Evolutionary conservation across 768 basidiomycete genomes (phyloP).

Genomic region (Mycena vulgaris): DNA sequence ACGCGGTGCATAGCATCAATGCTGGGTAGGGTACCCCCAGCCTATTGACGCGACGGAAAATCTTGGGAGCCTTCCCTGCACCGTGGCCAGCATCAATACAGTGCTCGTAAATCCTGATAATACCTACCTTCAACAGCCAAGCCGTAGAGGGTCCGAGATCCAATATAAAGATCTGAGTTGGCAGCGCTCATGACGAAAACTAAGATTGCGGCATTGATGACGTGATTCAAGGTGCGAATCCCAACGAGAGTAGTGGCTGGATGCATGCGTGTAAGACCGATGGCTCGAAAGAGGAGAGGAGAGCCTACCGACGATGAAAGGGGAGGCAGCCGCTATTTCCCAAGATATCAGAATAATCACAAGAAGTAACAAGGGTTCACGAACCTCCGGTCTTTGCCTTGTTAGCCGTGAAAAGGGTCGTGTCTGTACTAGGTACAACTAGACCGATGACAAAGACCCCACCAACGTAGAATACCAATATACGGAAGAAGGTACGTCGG

Average conservation of each 20-base stretch:
- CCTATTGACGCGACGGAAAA: constrained; percentile 61
- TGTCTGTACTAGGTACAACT: constrained; percentile 74
- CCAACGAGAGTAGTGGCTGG: constrained; percentile 61
- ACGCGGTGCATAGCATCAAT: constrained; percentile 66
- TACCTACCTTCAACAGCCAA: constrained; percentile 52
- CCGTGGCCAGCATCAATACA: too few relatives aligned
- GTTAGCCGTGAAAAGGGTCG: constrained; percentile 62
- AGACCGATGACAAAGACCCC: constrained; percentile 82
- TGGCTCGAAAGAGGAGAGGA: not conserved
- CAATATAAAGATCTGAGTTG: constrained; percentile 75
- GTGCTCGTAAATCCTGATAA: too few relatives aligned
- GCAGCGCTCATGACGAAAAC: constrained; percentile 77
- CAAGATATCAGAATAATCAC: not conserved
- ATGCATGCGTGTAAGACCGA: not conserved
- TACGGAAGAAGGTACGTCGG: constrained; percentile 72
- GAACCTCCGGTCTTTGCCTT: constrained; percentile 58
- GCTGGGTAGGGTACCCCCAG: constrained; percentile 68
- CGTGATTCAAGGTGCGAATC: constrained; percentile 71
- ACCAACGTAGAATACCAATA: constrained; percentile 76
- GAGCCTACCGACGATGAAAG: constrained; percentile 69
- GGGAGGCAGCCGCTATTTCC: constrained; percentile 68
- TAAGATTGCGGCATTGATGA: constrained; percentile 77
- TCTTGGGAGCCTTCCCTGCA: constrained; percentile 63
- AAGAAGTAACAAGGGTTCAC: not conserved
- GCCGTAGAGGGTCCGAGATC: constrained; percentile 64